These are phyloP conservation scores for Talaromyces sp. DNA, from an alignment of 2,329 filamentous ascomycete species.

Conservation along the genomic window DNA sequence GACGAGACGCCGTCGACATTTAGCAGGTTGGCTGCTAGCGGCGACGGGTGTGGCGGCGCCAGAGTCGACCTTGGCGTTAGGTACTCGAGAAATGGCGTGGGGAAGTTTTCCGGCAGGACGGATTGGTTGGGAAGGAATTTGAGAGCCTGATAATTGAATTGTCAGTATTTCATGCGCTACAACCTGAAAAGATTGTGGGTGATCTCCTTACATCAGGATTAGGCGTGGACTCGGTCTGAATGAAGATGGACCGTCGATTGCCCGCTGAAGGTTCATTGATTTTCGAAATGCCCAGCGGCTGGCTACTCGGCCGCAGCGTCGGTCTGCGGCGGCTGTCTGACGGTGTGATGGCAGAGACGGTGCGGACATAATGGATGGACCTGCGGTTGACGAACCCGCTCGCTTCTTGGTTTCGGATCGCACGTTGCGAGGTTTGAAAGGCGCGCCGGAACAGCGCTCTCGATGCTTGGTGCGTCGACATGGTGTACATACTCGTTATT, in stretches of 20 bases:
- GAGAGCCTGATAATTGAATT: conserved; percentile 49
- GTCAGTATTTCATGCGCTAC: background rate
- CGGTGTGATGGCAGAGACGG: conserved; percentile 43
- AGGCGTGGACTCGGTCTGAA: conserved; percentile 91
- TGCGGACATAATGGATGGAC: conserved; percentile 24
- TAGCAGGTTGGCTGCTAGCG: conserved; percentile 82
- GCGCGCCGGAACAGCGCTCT: conserved; percentile 26
- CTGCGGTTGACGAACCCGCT: conserved; percentile 18
- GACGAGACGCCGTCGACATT: conserved; percentile 91
- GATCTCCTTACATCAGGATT: conserved; percentile 66
- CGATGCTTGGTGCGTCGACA: conserved; percentile 28
- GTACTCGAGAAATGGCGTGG: conserved; percentile 83
- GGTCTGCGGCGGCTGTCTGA: conserved; percentile 43
- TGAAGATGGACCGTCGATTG: conserved; percentile 75
- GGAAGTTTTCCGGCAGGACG: conserved; percentile 69
- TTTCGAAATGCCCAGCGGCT: conserved; percentile 28
- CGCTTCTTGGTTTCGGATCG: conserved; percentile 14
- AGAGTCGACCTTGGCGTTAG: conserved; percentile 82
- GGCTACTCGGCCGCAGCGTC: conserved; percentile 38
- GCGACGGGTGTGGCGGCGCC: conserved; percentile 81
- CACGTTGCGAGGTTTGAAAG: conserved; percentile 18
- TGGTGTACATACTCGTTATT: conserved; percentile 11
- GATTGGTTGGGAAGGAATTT: conserved; percentile 93
- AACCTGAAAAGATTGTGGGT: background rate
- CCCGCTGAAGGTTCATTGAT: conserved; percentile 34